Evolutionary conservation across 768 basidiomycete genomes (phyloP).

Genomic region (Kwoniella sp.): DNA sequence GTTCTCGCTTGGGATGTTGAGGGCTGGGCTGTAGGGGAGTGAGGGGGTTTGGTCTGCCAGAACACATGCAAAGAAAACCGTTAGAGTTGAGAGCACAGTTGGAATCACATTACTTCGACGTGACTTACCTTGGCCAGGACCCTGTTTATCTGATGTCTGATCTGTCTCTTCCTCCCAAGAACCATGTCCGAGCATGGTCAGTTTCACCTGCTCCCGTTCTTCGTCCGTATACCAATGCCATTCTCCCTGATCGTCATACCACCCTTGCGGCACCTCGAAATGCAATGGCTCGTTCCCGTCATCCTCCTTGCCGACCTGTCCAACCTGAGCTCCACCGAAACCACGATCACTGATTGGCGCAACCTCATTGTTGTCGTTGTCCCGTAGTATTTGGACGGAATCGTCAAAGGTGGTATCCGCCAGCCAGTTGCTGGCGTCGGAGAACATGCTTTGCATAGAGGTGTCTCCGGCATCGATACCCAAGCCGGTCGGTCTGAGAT

Average conservation of each 20-base stretch:
- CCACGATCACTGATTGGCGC: not conserved
- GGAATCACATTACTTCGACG: no score
- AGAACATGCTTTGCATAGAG: slow-evolving; percentile 31
- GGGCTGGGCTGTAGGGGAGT: slow-evolving; percentile 11
- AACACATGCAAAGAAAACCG: not conserved
- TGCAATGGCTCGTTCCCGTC: slow-evolving; percentile 35
- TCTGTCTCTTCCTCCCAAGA: slow-evolving; percentile 1
- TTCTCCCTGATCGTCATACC: slow-evolving; percentile 51
- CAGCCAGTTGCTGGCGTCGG: slow-evolving; percentile 41
- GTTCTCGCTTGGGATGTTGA: slow-evolving; percentile 28
- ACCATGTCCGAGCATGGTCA: slow-evolving; percentile 27
- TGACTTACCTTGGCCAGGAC: slow-evolving; percentile 10
- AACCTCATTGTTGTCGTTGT: slow-evolving; percentile 1
- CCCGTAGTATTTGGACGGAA: slow-evolving; percentile 6
- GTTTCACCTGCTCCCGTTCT: slow-evolving; percentile 44
- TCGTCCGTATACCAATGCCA: slow-evolving; percentile 54
- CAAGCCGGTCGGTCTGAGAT: slow-evolving; percentile 12
- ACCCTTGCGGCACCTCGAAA: slow-evolving; percentile 52
- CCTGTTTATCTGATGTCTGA: not conserved
- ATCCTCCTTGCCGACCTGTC: slow-evolving; percentile 10
- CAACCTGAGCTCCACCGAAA: not conserved
- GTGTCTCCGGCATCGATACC: slow-evolving; percentile 27
- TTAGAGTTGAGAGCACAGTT: not conserved
- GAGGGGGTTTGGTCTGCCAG: slow-evolving; percentile 6
- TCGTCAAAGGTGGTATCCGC: slow-evolving; percentile 39